Evolutionary conservation across 1,284 basidiomycete species (phyloP), one percentile per base, ranked within the genome.

Genomic region (Naganishia albida): DNA sequence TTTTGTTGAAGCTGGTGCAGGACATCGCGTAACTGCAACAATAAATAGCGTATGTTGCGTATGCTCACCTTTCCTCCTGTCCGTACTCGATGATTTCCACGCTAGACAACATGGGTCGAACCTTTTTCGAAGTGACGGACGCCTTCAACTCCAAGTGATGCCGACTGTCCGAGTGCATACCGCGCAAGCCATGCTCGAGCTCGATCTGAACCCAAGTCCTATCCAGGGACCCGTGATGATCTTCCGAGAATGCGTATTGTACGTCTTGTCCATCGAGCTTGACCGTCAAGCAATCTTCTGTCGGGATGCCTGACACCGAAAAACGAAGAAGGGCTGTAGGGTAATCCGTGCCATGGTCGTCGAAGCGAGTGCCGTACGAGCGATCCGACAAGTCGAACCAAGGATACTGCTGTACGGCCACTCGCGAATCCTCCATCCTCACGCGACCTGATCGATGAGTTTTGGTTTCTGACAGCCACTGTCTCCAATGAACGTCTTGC

Each of bases 71-170:
- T 26, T 81, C 74, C 49, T 82, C 82, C 50, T 82, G 78, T 0
- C 89, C 90, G 72, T 87, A 91, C 75, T 92, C 90, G 8, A 91
- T 77, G 4, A 90, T 78, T 74, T 92, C 89, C 1, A 86, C 80
- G 68, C 86, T 90, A 69, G 89, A 89, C 23, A 92, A 76, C 76
- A 79, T 76, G 70, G 77, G 77, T 13, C 75, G 76, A 2, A 76
- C 75, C 59, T 90, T 88, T 7, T 88, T 88, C 12, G 77, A 78
- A 43, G 65, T 50, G 7, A 85, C 86, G 65, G 84, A 80, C 50
- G 81, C 74, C 6, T 80, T 81, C n/a, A 71, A 70, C 60, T 85
- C 83, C 26, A 82, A 79, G 62, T 91, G 78, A 28, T 73, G 78
- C 64, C 91, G 68, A 50, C 82, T 78, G 72, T 87, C 87, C 43